Evolutionary conservation across 179 eudicot genomes (phyloP), one percentile per base, ranked within the genome.

Genomic region (Drosera spatulata): DNA sequence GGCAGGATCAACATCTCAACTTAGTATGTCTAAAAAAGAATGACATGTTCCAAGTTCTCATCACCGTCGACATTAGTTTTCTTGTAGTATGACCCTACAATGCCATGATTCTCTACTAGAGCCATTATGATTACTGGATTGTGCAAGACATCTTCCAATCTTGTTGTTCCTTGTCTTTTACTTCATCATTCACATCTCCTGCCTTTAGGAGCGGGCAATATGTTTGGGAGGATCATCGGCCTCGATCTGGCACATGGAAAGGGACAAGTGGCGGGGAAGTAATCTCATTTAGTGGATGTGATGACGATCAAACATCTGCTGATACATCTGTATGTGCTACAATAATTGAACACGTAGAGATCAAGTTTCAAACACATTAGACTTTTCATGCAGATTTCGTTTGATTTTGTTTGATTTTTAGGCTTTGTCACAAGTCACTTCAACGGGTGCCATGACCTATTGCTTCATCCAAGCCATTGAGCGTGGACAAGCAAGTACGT

Each of bases 381-480:
- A 22, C 33, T 22, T 22, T 1, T 22, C 33, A 22, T 22, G 33
- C 1, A 22, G 33, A 22, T 22, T 22, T 22, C 33, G 5, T 11
- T 15, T 60, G 41, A 10, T 56, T 61, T 62, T 61, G 42, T 68
- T 60, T 66, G 68, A 45, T 62, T 83, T 83, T 22, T 22, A 93
- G 99, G 94, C 96, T 63, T 72, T 89, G 44, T 89, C 99, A 42
- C 80, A 83, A 67, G 65, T 82, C 65, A 85, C 99, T 22, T 84
- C 97, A 63, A 93, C 97, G 5, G 99, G 99, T 66, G 95, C 95
- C 40, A 93, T 93, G 99, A 93, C 99, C 33, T 89, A 74, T 73
- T 82, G 94, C 69, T 93, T 93, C 59, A 89, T 93, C 70, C 86
- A 85, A 73, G 97, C 99, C 51, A 81, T 93, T 54, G 97, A 93